Evolutionary conservation across 2,329 filamentous ascomycete species (phyloP).

Genomic region (Cryoendolithus antarcticus): DNA sequence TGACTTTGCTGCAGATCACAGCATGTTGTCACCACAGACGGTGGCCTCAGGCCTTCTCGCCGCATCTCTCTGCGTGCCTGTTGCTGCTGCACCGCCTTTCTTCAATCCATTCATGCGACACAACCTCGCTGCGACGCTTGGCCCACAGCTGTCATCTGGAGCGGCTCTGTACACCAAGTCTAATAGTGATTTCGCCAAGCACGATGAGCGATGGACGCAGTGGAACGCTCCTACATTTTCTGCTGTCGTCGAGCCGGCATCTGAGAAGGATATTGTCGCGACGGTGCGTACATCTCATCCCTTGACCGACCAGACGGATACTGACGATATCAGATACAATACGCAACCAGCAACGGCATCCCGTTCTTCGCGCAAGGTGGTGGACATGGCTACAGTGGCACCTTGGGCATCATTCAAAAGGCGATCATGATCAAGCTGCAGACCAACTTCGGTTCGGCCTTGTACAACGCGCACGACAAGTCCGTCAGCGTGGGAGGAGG

Average conservation of each 20-base stretch:
- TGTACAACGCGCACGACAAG: background rate
- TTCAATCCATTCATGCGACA: background rate
- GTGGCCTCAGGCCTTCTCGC: background rate
- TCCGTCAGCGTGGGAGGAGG: constrained; percentile 4
- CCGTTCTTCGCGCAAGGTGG: constrained; percentile 4
- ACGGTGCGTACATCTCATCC: background rate
- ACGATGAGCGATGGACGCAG: background rate
- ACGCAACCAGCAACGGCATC: background rate
- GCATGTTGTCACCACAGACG: no score
- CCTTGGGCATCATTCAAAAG: constrained; percentile 5
- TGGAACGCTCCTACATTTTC: constrained; percentile 1
- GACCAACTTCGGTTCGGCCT: constrained; percentile 5
- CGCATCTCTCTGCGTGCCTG: background rate
- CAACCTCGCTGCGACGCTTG: background rate
- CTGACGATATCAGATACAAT: constrained; percentile 2
- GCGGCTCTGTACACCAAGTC: background rate
- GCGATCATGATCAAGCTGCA: constrained; percentile 8
- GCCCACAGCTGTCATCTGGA: background rate
- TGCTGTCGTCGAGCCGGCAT: background rate
- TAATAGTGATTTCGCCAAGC: background rate
- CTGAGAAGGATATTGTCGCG: background rate
- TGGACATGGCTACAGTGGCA: constrained; percentile 6
- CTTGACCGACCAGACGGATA: background rate
- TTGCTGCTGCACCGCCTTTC: background rate
- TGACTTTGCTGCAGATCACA: no score